Evolutionary conservation across 1,284 basidiomycete species (phyloP).

Genomic region (Kalmanozyma brasiliensis): DNA sequence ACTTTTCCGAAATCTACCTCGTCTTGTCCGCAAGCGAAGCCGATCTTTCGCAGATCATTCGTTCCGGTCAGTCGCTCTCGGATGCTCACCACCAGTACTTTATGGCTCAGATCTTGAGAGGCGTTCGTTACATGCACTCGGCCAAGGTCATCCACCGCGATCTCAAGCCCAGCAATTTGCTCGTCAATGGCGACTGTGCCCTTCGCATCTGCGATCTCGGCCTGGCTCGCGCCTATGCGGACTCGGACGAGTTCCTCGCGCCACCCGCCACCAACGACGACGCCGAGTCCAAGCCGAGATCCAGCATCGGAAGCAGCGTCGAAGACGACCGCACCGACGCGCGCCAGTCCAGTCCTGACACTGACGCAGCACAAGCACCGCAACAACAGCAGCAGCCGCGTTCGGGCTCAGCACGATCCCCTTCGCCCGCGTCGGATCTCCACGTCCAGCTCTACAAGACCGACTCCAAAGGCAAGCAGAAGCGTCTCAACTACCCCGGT

Average conservation of each 20-base stretch:
- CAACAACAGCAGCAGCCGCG: conserved; percentile 10
- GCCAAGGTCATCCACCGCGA: conserved; percentile 66
- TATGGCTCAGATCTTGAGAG: conserved; percentile 64
- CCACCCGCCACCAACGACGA: conserved; percentile 24
- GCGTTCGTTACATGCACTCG: conserved; percentile 63
- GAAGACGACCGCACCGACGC: conserved; percentile 12
- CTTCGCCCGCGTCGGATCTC: conserved; percentile 34
- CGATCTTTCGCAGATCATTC: conserved; percentile 66
- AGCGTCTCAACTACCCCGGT: conserved; percentile 62
- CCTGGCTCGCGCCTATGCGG: conserved; percentile 60
- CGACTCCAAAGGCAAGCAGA: conserved; percentile 49
- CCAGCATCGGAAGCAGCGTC: conserved; percentile 24
- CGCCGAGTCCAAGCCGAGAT: conserved; percentile 11
- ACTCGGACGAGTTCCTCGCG: conserved; percentile 25
- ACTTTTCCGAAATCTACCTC: conserved; percentile 67
- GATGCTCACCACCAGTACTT: conserved; percentile 67
- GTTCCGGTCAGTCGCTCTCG: conserved; percentile 61
- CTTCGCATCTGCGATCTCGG: conserved; percentile 66
- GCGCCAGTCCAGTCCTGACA: conserved; percentile 2
- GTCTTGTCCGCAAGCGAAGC: conserved; percentile 64
- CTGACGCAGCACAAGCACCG: neutral
- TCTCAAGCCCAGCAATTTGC: conserved; percentile 66
- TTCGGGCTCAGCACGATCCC: conserved; percentile 23
- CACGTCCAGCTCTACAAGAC: conserved; percentile 48
- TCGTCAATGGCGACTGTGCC: conserved; percentile 66